These are phyloP conservation scores for Leishmania mexicana DNA, from an alignment of 208 protist species.

Conservation along the genomic window DNA sequence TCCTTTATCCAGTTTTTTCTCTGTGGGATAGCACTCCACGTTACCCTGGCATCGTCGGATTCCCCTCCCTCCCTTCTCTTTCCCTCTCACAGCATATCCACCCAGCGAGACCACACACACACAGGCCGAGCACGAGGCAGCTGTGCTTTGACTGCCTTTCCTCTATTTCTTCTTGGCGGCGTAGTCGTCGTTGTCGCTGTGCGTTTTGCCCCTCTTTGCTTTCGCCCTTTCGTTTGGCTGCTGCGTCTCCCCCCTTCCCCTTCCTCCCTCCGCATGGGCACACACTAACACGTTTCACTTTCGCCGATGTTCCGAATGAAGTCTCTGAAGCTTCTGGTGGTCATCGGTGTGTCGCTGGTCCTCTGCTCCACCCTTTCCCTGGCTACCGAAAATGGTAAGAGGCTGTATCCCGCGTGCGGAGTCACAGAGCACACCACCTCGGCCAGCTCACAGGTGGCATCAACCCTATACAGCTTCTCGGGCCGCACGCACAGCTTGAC, in stretches of 20 bases:
- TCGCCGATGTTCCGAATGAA: slow-evolving; percentile 7
- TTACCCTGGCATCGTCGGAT: background rate
- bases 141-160: background rate
- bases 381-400: slow-evolving; percentile 19
- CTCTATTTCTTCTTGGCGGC: background rate
- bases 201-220: background rate
- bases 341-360: slow-evolving; percentile 23
- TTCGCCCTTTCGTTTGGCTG: background rate
- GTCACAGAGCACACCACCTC: slow-evolving; percentile 25
- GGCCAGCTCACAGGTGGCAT: slow-evolving; percentile 21
- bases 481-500: slow-evolving; percentile 14
- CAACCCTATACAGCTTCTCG: slow-evolving; percentile 27
- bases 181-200: background rate
- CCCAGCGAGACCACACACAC: background rate
- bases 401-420: slow-evolving; percentile 62
- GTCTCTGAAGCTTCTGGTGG: background rate
- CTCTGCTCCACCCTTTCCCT: slow-evolving; percentile 6
- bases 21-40: background rate
- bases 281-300: background rate
- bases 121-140: background rate
- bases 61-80: background rate
- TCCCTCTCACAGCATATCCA: background rate
- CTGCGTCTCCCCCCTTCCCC: background rate
- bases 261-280: background rate
- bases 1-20: background rate